Percentiles rank a stretch among this genome's conserved stretches.
Evolutionary conservation across 495 filamentous ascomycete species (phyloP).

Genomic region (Aspergillus funiculosus): DNA sequence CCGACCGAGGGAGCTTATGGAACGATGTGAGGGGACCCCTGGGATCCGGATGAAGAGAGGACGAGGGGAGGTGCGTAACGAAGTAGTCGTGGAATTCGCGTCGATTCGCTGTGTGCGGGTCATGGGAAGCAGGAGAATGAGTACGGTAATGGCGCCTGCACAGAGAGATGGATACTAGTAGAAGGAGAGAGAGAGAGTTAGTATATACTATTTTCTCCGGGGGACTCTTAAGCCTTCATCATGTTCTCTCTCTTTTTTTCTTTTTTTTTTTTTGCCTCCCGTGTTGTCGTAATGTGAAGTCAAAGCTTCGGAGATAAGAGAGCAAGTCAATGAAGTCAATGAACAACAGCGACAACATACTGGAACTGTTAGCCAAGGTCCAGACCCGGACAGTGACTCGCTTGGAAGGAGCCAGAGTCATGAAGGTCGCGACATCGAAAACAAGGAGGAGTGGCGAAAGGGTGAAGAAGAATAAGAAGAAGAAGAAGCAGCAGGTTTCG

Average conservation of each 20-base stretch:
- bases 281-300: conserved; percentile 6
- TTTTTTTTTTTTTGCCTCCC: neutral
- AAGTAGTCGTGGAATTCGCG: conserved; percentile 92
- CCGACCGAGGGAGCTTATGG: conserved; percentile 79
- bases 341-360: conserved; percentile 25
- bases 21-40: conserved; percentile 48
- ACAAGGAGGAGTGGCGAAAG: conserved; percentile 3
- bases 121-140: conserved; percentile 15
- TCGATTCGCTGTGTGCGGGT: conserved; percentile 23
- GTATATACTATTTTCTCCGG: neutral
- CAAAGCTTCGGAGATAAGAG: conserved; percentile 21
- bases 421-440: conserved; percentile 37
- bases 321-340: neutral
- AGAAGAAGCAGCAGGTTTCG: conserved; percentile 4
- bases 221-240: conserved; percentile 1
- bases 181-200: neutral
- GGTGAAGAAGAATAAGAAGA: neutral
- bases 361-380: conserved; percentile 32
- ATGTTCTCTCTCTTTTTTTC: no score
- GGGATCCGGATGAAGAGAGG: conserved; percentile 86
- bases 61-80: conserved; percentile 88
- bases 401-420: conserved; percentile 39
- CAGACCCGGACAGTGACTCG: conserved; percentile 41
- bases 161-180: conserved; percentile 10
- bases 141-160: conserved; percentile 22